phyloP scores from a whole-genome alignment of 2,329 filamentous ascomycete species.

The Stemphylium beticola region DNA sequence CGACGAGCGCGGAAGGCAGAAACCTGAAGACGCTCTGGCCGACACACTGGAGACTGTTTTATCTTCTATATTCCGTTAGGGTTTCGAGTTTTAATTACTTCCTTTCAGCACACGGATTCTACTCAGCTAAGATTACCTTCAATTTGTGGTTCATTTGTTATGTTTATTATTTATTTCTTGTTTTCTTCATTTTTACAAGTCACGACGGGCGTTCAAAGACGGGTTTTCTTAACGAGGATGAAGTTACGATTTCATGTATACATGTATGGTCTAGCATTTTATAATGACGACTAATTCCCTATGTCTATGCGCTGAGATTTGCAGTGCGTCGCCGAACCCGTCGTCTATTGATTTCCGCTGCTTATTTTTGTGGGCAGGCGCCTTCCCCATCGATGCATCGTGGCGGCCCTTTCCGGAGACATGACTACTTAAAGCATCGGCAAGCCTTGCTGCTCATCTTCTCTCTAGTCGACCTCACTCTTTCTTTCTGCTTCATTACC shows the following conservation, averaged over 20 bases:
- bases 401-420: too few species aligned
- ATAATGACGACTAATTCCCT: neutral
- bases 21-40: constrained; percentile 42
- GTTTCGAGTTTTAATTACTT: constrained; percentile 4
- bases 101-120: neutral
- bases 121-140: neutral
- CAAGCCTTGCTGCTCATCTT: neutral
- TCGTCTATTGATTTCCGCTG: too few species aligned
- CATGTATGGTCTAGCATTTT: neutral
- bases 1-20: constrained; percentile 39
- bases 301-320: neutral
- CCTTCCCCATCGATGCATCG: too few species aligned
- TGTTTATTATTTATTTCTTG: neutral
- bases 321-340: neutral
- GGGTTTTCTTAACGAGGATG: neutral
- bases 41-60: constrained; percentile 45
- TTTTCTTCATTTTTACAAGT: neutral
- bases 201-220: too few species aligned
- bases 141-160: neutral
- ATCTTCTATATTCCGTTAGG: constrained; percentile 36
- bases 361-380: too few species aligned
- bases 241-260: constrained; percentile 4
- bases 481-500: neutral
- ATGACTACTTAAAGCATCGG: neutral
- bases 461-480: neutral